Percentiles rank a stretch among this genome's conserved stretches.
These are phyloP conservation scores for Vaccinium macrocarpon DNA, from an alignment of 148 eudicot species.

Conservation along the genomic window DNA sequence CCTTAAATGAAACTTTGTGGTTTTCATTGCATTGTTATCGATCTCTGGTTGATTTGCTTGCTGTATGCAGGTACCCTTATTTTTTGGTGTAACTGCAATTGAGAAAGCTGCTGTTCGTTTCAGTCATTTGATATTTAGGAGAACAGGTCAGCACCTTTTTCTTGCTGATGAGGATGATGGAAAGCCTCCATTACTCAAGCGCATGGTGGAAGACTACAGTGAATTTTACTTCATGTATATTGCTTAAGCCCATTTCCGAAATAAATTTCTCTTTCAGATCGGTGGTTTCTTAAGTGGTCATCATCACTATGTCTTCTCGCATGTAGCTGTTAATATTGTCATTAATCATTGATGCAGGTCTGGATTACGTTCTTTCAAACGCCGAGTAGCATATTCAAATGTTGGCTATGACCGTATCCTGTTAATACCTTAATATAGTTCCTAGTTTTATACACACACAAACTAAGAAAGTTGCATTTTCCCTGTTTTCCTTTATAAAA, in stretches of 20 bases:
- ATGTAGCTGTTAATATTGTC: neutral
- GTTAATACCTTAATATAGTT: slow-evolving; percentile 12
- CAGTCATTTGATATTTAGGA: slow-evolving; percentile 85
- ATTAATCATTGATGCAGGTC: slow-evolving; percentile 54
- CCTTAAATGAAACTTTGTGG: neutral
- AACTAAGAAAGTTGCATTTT: neutral
- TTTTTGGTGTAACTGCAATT: slow-evolving; percentile 77
- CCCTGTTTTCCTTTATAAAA: slow-evolving; percentile 43
- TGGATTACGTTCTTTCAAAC: slow-evolving; percentile 72
- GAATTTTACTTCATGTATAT: slow-evolving; percentile 71
- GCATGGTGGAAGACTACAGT: slow-evolving; percentile 76
- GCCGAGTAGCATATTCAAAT: slow-evolving; percentile 89
- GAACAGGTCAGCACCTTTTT: slow-evolving; percentile 91
- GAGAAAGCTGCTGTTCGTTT: slow-evolving; percentile 70
- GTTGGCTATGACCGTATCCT: slow-evolving; percentile 98
- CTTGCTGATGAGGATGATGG: slow-evolving; percentile 74
- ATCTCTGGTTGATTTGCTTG: slow-evolving; percentile 7
- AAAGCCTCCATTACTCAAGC: slow-evolving; percentile 87
- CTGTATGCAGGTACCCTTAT: slow-evolving; percentile 61
- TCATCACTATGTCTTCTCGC: neutral
- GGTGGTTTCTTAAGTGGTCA: neutral
- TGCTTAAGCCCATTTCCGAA: slow-evolving; percentile 10
- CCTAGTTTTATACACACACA: neutral
- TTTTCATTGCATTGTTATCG: neutral
- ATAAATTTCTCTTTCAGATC: slow-evolving; percentile 3